A percentile compares a stretch with the other conserved stretches of the same genome.
phyloP scores from a whole-genome alignment of 495 filamentous ascomycete genomes.

The Pyronema omphalodes region DNA sequence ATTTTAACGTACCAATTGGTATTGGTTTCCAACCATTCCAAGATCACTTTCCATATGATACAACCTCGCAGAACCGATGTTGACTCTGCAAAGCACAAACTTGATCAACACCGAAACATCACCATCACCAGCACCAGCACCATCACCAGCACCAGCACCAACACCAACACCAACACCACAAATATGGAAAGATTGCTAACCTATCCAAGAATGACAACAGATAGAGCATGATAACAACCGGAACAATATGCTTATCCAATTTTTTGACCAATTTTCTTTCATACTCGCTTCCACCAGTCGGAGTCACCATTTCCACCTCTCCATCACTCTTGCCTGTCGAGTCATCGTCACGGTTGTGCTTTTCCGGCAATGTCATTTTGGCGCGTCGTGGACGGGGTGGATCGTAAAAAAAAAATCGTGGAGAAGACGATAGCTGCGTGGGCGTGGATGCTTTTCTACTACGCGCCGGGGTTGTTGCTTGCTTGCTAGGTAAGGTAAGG shows the following conservation, averaged over 20 bases:
- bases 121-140: too few relatives aligned
- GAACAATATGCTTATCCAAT: conserved; percentile 41
- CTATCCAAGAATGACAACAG: conserved; percentile 50
- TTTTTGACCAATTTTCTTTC: conserved; percentile 16
- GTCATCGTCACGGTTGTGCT: too few relatives aligned
- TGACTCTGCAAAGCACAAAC: conserved; percentile 32
- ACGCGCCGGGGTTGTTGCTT: too few relatives aligned
- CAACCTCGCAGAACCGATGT: conserved; percentile 59
- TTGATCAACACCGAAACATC: background rate
- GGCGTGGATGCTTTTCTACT: too few relatives aligned
- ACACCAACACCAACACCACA: background rate
- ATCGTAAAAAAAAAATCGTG: too few relatives aligned
- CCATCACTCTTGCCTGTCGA: too few relatives aligned
- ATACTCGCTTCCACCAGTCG: background rate
- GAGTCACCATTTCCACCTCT: too few relatives aligned
- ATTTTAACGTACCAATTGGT: conserved; percentile 31
- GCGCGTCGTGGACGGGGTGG: too few relatives aligned
- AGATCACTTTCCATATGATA: conserved; percentile 53
- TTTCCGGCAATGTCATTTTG: too few relatives aligned
- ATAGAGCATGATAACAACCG: conserved; percentile 42
- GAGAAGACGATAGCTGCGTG: too few relatives aligned
- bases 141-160: too few relatives aligned
- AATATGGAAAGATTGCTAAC: conserved; percentile 9
- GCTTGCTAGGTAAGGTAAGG: too few relatives aligned
- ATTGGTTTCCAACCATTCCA: conserved; percentile 41